Conservation (phyloP, 805 yeast species). For the Tetrapisispora pingtungensis region DNA sequence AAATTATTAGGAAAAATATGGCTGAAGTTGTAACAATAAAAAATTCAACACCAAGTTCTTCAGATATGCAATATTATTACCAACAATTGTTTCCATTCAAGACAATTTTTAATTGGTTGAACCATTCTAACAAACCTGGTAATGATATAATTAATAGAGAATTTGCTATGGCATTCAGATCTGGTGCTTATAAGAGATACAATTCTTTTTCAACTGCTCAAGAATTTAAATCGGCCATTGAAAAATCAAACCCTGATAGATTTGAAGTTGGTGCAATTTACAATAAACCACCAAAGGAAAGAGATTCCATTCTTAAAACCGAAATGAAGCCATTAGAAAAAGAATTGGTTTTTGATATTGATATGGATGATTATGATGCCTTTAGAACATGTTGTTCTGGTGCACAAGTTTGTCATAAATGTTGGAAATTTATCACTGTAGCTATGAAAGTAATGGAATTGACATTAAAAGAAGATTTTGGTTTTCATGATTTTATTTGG, state of each 20-base stretch:
- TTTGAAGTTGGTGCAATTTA: constrained; percentile 94
- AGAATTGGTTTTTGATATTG: constrained; percentile 92
- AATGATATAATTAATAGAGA: constrained; percentile 81
- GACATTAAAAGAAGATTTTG: constrained; percentile 79
- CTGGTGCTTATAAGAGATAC: constrained; percentile 86
- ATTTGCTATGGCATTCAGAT: constrained; percentile 80
- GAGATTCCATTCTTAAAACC: constrained; percentile 64
- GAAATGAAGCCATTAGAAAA: constrained; percentile 74
- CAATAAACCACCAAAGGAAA: constrained; percentile 74
- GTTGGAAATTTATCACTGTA: constrained; percentile 87
- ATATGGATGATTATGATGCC: constrained; percentile 92
- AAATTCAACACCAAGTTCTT: constrained; percentile 23
- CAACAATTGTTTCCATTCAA: constrained; percentile 66
- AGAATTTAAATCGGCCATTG: constrained; percentile 71
- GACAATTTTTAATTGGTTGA: constrained; percentile 77
- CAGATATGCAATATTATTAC: constrained; percentile 67
- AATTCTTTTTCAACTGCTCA: constrained; percentile 57
- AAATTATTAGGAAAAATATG: no score
- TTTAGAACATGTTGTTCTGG: constrained; percentile 88
- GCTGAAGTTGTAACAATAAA: neutral
- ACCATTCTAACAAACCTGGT: constrained; percentile 68
- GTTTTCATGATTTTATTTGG: constrained; percentile 80
- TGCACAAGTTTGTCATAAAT: constrained; percentile 73
- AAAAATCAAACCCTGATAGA: constrained; percentile 69
- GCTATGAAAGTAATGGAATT: constrained; percentile 68